Evolutionary conservation across 2,329 filamentous ascomycete genomes (phyloP), one percentile per base, ranked within the genome.

Genomic region (Microcera coccophila): DNA sequence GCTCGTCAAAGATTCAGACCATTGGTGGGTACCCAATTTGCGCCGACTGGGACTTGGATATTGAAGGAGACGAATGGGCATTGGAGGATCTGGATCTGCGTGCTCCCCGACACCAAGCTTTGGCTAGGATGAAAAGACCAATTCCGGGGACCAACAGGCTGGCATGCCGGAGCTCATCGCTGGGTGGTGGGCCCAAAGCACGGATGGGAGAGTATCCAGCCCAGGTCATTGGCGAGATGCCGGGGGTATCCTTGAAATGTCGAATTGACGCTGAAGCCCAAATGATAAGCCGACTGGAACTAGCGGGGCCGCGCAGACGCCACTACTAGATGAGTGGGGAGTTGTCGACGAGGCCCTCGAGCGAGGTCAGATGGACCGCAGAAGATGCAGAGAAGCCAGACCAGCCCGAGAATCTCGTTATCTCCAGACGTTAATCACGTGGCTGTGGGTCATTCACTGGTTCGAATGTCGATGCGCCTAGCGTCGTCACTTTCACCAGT

Each of bases 101-200:
- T 48, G 41, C 44, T 46, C 38, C 31, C 42, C 31, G 41, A 41
- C 44, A 38, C 39, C 42, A 50, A 46, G 45, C 41, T 47, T 53
- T 45, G 39, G 15, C 31, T 16, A 35, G 33, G 33, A 20, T 18
- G 33, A 28, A 54, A 36, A 42, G 38, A 31, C 38, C 35, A 38
- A 21, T 35, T 41, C 38, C 40, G 9, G 31, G 37, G 20, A 42
- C 55, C 48, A 58, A 58, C 50, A 47, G 53, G 53, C 55, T 57
- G 48, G 42, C 48, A 54, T 53, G 29, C 48, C 48, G 50, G 53
- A 36, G 39, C 39, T 48, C 53, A 47, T 52, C 43, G 35, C 44
- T 45, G 46, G 42, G 24, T 31, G n/a, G 41, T 40, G 47, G 45
- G 18, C 36, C 49, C 47, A 42, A 42, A 38, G 35, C 42, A 38